Evolutionary conservation across 1,284 basidiomycete genomes (phyloP).

Genomic region (Boletellus deceptivus): DNA sequence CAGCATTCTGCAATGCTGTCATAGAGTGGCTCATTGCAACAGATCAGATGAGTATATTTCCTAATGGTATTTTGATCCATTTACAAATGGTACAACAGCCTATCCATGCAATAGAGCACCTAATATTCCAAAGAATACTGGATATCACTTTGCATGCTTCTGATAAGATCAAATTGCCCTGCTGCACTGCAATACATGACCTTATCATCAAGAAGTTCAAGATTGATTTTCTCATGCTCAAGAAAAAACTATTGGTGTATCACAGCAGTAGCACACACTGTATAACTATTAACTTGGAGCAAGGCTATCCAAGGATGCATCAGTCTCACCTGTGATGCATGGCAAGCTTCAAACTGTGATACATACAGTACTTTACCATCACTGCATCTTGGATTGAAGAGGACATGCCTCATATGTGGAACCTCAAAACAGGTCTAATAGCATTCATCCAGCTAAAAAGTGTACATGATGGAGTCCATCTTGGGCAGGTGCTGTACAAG

Average conservation of each 20-base stretch:
- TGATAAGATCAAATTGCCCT: not conserved
- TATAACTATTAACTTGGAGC: slow-evolving; percentile 6
- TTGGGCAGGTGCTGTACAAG: not conserved
- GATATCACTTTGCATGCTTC: not conserved
- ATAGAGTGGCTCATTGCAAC: slow-evolving; percentile 30
- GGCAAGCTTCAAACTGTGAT: not conserved
- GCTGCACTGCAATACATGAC: not conserved
- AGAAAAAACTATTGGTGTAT: not conserved
- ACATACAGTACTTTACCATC: not conserved
- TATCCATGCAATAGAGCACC: slow-evolving; percentile 3
- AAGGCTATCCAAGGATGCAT: not conserved
- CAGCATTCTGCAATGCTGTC: slow-evolving; percentile 17
- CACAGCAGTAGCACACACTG: no score
- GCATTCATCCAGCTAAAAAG: not conserved
- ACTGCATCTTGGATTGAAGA: not conserved
- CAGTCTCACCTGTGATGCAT: not conserved
- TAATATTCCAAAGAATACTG: not conserved
- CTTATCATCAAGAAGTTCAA: slow-evolving; percentile 9
- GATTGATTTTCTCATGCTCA: not conserved
- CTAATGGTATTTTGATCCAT: not conserved
- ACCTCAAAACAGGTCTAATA: not conserved
- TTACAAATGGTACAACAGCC: not conserved
- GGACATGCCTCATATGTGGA: not conserved
- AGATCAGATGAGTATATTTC: slow-evolving; percentile 25
- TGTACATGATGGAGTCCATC: not conserved